Evolutionary conservation across 345 rosid species (phyloP).

Genomic region (Linum lewisii): DNA sequence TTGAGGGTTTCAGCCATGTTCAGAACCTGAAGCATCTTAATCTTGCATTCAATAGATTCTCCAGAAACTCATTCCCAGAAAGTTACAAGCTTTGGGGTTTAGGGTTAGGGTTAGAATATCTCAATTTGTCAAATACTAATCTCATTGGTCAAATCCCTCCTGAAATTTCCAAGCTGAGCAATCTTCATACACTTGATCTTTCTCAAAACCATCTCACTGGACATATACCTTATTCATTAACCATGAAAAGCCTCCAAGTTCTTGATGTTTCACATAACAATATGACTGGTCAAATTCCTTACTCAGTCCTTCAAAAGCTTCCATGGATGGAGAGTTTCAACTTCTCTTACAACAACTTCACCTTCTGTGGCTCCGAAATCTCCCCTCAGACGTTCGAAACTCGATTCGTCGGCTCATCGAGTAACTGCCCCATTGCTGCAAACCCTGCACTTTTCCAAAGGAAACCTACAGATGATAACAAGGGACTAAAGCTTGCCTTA

Average conservation of each 20-base stretch:
- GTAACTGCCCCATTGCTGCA: constrained; percentile 85
- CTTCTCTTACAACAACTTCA: constrained; percentile 85
- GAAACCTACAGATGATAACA: constrained; percentile 32
- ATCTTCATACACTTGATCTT: constrained; percentile 57
- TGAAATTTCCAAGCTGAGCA: constrained; percentile 40
- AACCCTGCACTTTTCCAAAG: constrained; percentile 47
- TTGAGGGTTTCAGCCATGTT: constrained; percentile 33
- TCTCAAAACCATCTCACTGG: constrained; percentile 71
- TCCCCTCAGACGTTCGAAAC: constrained; percentile 31
- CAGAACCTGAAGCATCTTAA: constrained; percentile 58
- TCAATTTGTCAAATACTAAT: constrained; percentile 66
- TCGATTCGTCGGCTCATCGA: constrained; percentile 54
- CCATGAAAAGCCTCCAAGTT: constrained; percentile 36
- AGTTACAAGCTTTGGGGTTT: constrained; percentile 35
- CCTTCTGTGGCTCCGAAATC: constrained; percentile 50
- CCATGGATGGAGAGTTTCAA: constrained; percentile 57
- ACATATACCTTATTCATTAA: constrained; percentile 44
- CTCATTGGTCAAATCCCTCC: constrained; percentile 54
- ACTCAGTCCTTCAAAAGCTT: constrained; percentile 40
- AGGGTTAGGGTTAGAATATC: no score
- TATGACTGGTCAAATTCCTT: constrained; percentile 71
- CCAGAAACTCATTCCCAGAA: constrained; percentile 46
- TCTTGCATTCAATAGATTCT: constrained; percentile 73
- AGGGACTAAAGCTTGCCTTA: constrained; percentile 52
- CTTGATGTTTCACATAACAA: constrained; percentile 74